phyloP scores from a whole-genome alignment of 2,329 filamentous ascomycete genomes.

The Nemania bipapillata region DNA sequence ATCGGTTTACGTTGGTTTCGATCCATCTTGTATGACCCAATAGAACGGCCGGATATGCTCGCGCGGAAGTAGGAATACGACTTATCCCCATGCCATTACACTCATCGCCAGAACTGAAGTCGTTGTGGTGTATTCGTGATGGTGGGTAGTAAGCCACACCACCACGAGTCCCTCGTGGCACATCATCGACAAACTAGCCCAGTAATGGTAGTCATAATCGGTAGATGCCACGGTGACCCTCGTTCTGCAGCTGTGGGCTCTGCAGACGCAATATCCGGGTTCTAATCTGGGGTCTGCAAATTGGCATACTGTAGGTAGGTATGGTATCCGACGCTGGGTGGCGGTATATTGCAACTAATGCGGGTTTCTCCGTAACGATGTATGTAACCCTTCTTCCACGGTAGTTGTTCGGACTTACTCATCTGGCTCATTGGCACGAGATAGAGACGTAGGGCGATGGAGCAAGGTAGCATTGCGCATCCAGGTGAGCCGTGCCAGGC shows the following conservation, averaged over 20 bases:
- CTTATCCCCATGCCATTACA: constrained; percentile 14
- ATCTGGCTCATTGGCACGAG: constrained; percentile 13
- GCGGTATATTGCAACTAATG: constrained; percentile 12
- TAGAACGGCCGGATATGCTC: background rate
- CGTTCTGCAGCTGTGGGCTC: constrained; percentile 1
- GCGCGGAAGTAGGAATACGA: constrained; percentile 26
- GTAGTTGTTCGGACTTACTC: constrained; percentile 14
- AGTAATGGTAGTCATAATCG: background rate
- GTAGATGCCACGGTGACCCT: constrained; percentile 19
- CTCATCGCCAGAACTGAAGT: constrained; percentile 1
- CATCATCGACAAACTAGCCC: constrained; percentile 5
- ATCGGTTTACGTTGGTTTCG: background rate
- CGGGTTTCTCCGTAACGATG: constrained; percentile 21
- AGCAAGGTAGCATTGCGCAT: constrained; percentile 5
- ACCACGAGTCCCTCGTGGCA: constrained; percentile 11
- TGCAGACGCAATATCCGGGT: constrained; percentile 13
- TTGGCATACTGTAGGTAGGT: background rate
- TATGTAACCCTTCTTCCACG: constrained; percentile 18
- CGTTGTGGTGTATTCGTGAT: background rate
- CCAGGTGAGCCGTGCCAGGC: background rate
- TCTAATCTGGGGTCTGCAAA: constrained; percentile 19
- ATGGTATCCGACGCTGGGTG: background rate
- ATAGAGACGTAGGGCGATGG: constrained; percentile 4
- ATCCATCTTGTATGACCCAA: constrained; percentile 21
- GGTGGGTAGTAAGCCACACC: constrained; percentile 21